These are phyloP conservation scores for Boletus rubropictus DNA, from an alignment of 768 basidiomycete genomes.

Conservation along the genomic window DNA sequence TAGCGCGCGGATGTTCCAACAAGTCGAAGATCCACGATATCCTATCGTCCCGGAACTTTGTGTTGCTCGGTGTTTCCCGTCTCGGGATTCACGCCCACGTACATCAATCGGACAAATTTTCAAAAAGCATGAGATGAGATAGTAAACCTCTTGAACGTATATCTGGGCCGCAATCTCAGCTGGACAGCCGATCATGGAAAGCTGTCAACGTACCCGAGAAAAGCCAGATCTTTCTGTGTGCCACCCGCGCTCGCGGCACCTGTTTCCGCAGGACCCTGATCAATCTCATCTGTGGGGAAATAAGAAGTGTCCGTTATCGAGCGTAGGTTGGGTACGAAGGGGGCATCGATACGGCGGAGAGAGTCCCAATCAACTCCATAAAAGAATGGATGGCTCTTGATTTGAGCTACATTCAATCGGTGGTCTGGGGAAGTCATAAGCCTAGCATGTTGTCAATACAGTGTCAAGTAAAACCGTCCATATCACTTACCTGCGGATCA, in stretches of 20 bases:
- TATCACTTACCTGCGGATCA: constrained; percentile 64
- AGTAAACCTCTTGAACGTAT: constrained; percentile 75
- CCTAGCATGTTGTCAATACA: constrained; percentile 33
- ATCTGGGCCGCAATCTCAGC: constrained; percentile 37
- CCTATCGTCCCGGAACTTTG: neutral
- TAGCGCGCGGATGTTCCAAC: neutral
- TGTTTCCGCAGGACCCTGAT: constrained; percentile 56
- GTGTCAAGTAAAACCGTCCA: neutral
- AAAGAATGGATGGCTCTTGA: constrained; percentile 90
- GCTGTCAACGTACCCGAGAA: constrained; percentile 46
- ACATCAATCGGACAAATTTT: constrained; percentile 5
- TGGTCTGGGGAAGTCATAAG: constrained; percentile 81
- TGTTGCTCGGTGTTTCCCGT: neutral
- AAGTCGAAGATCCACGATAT: constrained; percentile 4
- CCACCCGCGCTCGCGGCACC: constrained; percentile 34
- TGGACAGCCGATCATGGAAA: neutral
- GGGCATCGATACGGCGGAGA: constrained; percentile 86
- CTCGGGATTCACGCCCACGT: neutral
- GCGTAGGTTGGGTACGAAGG: constrained; percentile 91
- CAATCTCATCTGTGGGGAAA: constrained; percentile 92
- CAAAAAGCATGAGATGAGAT: constrained; percentile 55
- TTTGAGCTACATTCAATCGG: constrained; percentile 75
- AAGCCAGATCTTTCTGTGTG: constrained; percentile 57
- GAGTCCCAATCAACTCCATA: constrained; percentile 91
- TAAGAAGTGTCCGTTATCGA: constrained; percentile 97